Base-by-base conservation (phyloP, 2,329 filamentous ascomycete genomes). In the Nemania sp. region DNA sequence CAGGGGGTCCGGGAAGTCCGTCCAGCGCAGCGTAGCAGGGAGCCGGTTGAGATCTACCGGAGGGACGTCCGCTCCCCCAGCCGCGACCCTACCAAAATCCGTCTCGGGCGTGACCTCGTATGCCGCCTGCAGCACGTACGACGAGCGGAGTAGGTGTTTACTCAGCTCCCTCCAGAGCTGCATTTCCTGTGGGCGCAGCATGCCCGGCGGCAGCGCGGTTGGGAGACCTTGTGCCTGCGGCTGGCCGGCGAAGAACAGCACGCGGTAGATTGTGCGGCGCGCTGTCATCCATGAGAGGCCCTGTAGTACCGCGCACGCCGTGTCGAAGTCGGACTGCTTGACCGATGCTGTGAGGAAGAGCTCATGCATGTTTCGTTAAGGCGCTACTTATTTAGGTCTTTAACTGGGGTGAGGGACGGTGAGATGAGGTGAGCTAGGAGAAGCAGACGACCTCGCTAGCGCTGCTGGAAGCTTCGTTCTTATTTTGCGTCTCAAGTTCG, bases 1-100 rank as follows among this genome's bases (percentile, higher is more conserved):
- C 1, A 83, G 80, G 18, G 88, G 87, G 68, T 90, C 88, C 1
- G 89, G 88, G 52, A 90, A 82, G 70, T 90, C 88, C 5, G 81
- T 84, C 87, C 87, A 91, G 52, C 85, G 80, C 65, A 90, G 75
- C 3, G 84, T 82, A 20, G 86, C 87, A 0, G 79, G 79, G 0
- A 78, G 75, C 5, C 78, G 73, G 67, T 86, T 82, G 47, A 85
- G 80, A 45, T 85, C 80, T 64, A 76, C 68, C 1, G 75, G 74
- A 47, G 43, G 18, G 3, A 73, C 68, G 2, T 76, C 76, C 32
- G 73, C 71, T 13, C 35, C 35, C 3, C 6, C 35, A 76, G 32
- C 35, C 5, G 35, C 6, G 5, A 11, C 35, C 35, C 73, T 70
- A 22, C 83, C 83, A 72, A 88, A 83, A 67, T 87, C 82, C 3